Evolutionary conservation across 2,329 filamentous ascomycete species (phyloP).

Genomic region (Nemania serpens): DNA sequence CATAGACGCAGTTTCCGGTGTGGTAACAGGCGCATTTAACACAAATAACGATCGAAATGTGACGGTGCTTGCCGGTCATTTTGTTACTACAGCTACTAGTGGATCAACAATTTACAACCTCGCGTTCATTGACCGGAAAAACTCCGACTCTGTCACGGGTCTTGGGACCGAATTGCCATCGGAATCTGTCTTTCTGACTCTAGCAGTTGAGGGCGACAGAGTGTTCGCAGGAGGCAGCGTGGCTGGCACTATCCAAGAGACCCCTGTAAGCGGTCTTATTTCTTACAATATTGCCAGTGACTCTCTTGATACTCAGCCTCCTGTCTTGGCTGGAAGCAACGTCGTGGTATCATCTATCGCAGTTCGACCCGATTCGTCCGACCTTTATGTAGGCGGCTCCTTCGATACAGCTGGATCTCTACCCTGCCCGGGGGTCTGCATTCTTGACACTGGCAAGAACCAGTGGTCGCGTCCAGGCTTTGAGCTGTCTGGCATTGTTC

Average conservation of each 20-base stretch:
- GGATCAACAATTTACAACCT: slow-evolving; percentile 79
- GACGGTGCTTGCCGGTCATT: slow-evolving; percentile 87
- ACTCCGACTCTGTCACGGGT: slow-evolving; percentile 69
- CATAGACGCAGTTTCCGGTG: slow-evolving; percentile 59
- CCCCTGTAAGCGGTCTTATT: slow-evolving; percentile 72
- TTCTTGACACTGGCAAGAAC: slow-evolving; percentile 69
- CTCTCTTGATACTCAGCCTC: slow-evolving; percentile 72
- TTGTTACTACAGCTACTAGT: slow-evolving; percentile 70
- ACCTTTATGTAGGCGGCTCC: slow-evolving; percentile 84
- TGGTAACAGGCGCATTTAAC: slow-evolving; percentile 82
- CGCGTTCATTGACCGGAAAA: slow-evolving; percentile 77
- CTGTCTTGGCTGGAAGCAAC: slow-evolving; percentile 70
- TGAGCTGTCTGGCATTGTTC: slow-evolving; percentile 71
- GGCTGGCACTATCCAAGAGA: slow-evolving; percentile 69
- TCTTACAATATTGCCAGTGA: slow-evolving; percentile 74
- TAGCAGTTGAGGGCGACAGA: slow-evolving; percentile 68
- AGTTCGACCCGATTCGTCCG: slow-evolving; percentile 68
- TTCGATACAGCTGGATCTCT: slow-evolving; percentile 85
- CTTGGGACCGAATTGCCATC: slow-evolving; percentile 67
- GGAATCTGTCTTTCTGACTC: slow-evolving; percentile 74
- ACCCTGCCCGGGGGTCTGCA: slow-evolving; percentile 80
- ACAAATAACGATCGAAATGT: slow-evolving; percentile 71
- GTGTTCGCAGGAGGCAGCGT: slow-evolving; percentile 85
- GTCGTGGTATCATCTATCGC: slow-evolving; percentile 78
- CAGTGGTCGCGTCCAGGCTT: slow-evolving; percentile 83